Conservation (phyloP, 306 rosid genomes). For the Cicer chorassanicum region DNA sequence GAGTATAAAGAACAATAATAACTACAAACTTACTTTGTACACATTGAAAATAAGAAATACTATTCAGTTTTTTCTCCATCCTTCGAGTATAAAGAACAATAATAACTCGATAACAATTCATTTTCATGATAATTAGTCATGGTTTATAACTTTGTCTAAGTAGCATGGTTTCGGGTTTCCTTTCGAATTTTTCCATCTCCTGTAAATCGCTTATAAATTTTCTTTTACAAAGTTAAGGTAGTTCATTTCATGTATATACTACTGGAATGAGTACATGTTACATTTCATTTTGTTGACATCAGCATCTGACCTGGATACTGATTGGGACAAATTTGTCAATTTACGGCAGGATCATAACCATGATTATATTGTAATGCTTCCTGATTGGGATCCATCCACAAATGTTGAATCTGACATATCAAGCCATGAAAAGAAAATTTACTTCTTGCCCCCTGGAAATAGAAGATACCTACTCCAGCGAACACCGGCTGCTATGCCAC, state of each 20-base stretch:
- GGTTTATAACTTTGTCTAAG: neutral
- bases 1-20: too few species aligned
- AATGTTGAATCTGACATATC: constrained; percentile 37
- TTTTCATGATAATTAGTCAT: neutral
- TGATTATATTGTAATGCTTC: constrained; percentile 81
- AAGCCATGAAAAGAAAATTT: constrained; percentile 45
- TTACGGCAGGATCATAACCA: constrained; percentile 82
- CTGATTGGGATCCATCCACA: constrained; percentile 83
- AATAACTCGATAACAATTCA: too few species aligned
- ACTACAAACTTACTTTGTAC: neutral
- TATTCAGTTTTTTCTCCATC: neutral
- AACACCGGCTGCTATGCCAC: constrained; percentile 52
- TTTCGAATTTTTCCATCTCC: neutral
- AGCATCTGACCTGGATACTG: constrained; percentile 23
- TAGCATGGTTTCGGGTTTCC: neutral
- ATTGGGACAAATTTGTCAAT: constrained; percentile 28
- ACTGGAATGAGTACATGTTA: neutral
- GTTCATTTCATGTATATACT: neutral
- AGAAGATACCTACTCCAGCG: constrained; percentile 56
- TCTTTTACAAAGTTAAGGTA: neutral
- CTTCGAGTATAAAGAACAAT: neutral
- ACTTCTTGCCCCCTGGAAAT: constrained; percentile 49
- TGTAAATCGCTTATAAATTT: neutral
- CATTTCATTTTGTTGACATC: constrained; percentile 29
- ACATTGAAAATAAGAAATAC: neutral